Base-by-base conservation (phyloP, 345 rosid genomes). In the Chamaenerion angustifolium region DNA sequence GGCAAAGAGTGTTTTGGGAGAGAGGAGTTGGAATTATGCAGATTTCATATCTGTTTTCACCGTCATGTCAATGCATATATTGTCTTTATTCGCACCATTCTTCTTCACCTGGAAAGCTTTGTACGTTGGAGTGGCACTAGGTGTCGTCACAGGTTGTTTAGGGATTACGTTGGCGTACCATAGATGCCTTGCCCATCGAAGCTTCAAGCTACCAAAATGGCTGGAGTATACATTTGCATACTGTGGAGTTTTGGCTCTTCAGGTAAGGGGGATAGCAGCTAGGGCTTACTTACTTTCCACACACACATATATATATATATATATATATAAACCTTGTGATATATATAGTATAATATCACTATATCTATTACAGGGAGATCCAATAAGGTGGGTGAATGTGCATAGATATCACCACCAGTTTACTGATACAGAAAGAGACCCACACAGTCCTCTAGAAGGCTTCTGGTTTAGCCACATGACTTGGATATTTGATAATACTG, bases 381-480 rank as follows among this genome's bases (percentile, higher is more conserved):
- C 97, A 35, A 89, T 83, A 59, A 82, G 76, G 59, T 89, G 97
- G 95, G 95, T 83, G 47, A 85, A 95, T 75, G 79, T 83, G 12
- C 97, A 90, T 59, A 83, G 98, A 69, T 78, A 81, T 54, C 95
- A 90, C 53, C 98, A 90, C 67, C 81, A 81, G 67, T 81, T 70
- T 44, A 76, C 86, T 64, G 95, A 87, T 76, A 81, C 95, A 12
- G 90, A 85, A 12, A 79, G 76, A 66, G 97, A 89, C 42, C 97
- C 95, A 31, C 97, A 85, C 63, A 85, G 95, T 59, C 97, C 97
- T 45, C 63, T 62, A 65, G 86, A 79, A 54, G 98, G 98, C 42
- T 90, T 90, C 67, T 86, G 95, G 98, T 81, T 79, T 19, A 85
- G 95, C 61, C 98, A 89, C 37, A 70, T 81, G 68, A 79, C 53